These are phyloP conservation scores for Prunus dulcis DNA, from an alignment of 306 rosid species.

Conservation along the genomic window DNA sequence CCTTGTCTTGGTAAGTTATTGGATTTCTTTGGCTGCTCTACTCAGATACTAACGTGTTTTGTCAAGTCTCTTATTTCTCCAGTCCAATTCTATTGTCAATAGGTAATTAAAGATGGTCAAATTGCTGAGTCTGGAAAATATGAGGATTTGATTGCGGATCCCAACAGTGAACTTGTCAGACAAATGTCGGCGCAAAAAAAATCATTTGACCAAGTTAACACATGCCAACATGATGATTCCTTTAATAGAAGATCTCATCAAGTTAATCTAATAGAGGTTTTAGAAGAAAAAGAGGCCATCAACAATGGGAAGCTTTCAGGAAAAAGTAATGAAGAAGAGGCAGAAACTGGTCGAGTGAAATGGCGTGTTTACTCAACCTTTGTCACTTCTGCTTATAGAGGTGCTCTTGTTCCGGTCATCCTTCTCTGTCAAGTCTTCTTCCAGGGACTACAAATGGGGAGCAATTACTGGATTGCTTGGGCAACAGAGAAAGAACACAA, in stretches of 20 bases:
- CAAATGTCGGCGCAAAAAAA: slow-evolving; percentile 83
- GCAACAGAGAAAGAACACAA: slow-evolving; percentile 55
- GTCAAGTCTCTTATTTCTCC: neutral
- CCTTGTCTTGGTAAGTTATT: slow-evolving; percentile 57
- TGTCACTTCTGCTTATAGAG: slow-evolving; percentile 69
- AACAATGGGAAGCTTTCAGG: slow-evolving; percentile 29
- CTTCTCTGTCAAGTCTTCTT: slow-evolving; percentile 82
- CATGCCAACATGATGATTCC: slow-evolving; percentile 42
- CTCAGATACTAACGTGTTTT: neutral
- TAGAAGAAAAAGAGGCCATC: slow-evolving; percentile 39
- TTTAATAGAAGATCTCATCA: slow-evolving; percentile 29
- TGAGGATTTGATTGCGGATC: slow-evolving; percentile 57
- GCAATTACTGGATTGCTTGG: slow-evolving; percentile 98
- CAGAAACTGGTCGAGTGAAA: slow-evolving; percentile 77
- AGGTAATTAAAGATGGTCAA: slow-evolving; percentile 82
- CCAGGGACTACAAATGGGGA: slow-evolving; percentile 81
- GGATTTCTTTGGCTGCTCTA: slow-evolving; percentile 2
- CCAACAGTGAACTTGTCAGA: slow-evolving; percentile 55
- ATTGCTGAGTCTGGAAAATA: slow-evolving; percentile 71
- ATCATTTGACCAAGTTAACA: slow-evolving; percentile 55
- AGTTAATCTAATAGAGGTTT: slow-evolving; percentile 52
- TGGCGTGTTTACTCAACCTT: slow-evolving; percentile 87
- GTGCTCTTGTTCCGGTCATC: slow-evolving; percentile 76
- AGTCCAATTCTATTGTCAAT: neutral
- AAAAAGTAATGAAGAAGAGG: slow-evolving; percentile 62